phyloP scores from a whole-genome alignment of 2,329 filamentous ascomycete genomes.

The Bipolaris bicolor region DNA sequence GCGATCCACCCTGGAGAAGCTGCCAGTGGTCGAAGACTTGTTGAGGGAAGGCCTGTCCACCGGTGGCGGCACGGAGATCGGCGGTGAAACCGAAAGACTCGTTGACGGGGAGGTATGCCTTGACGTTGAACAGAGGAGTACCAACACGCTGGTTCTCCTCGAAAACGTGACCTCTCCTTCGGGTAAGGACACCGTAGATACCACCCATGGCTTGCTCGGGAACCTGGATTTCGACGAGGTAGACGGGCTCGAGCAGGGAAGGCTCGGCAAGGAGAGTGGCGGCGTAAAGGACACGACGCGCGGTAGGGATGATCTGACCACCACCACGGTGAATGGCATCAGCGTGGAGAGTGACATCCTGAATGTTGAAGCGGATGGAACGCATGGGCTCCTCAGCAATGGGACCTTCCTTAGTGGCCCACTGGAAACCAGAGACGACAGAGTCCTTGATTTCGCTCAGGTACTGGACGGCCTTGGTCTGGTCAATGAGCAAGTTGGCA shows the following conservation, averaged over 20 bases:
- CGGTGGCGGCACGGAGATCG: constrained; percentile 91
- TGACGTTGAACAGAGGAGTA: constrained; percentile 99
- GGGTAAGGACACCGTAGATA: constrained; percentile 99
- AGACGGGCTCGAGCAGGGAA: constrained; percentile 93
- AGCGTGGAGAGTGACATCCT: constrained; percentile 99
- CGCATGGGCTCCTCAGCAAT: constrained; percentile 98
- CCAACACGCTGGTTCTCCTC: constrained; percentile 96
- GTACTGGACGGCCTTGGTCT: constrained; percentile 99
- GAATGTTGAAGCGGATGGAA: constrained; percentile 95
- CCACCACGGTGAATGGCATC: constrained; percentile 99
- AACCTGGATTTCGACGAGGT: constrained; percentile 99
- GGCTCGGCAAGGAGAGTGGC: constrained; percentile 89
- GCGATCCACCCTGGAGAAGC: constrained; percentile 90
- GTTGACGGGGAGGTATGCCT: constrained; percentile 94
- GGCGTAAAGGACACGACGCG: constrained; percentile 97
- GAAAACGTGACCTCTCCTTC: constrained; percentile 98
- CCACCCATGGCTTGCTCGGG: constrained; percentile 99
- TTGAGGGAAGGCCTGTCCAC: constrained; percentile 98
- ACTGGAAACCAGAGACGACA: constrained; percentile 99
- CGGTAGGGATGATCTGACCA: constrained; percentile 97
- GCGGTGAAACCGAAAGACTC: constrained; percentile 99
- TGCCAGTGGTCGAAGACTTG: constrained; percentile 99
- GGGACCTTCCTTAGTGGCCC: constrained; percentile 97
- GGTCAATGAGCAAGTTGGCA: constrained; percentile 97
- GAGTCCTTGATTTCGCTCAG: constrained; percentile 99